Percentiles rank a stretch among this genome's conserved stretches.
Evolutionary conservation across 2,329 filamentous ascomycete genomes (phyloP).

Genomic region (Penicillium sp.): DNA sequence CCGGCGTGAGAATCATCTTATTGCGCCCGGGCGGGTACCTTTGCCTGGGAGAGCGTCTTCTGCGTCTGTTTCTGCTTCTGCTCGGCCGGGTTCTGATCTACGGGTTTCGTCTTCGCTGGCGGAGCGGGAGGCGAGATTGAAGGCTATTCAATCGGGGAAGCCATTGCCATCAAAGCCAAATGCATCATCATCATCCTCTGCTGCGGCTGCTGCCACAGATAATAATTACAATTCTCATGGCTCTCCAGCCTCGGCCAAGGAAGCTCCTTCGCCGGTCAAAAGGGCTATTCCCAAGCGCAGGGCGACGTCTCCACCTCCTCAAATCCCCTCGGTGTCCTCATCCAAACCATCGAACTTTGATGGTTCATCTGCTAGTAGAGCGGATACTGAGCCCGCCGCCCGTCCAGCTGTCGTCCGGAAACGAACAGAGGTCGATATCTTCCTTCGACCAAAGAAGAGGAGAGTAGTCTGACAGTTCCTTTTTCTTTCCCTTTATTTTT

Average conservation of each 20-base stretch:
- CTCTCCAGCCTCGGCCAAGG: background rate
- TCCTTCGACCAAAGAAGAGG: slow-evolving; percentile 41
- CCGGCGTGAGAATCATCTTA: slow-evolving; percentile 22
- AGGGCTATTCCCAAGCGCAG: slow-evolving; percentile 21
- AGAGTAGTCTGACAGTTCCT: background rate
- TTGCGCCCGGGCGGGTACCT: slow-evolving; percentile 29
- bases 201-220: slow-evolving; percentile 10
- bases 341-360: background rate
- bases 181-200: background rate
- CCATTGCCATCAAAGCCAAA: slow-evolving; percentile 13
- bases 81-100: background rate
- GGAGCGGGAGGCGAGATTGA: slow-evolving; percentile 26
- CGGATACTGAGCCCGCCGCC: slow-evolving; percentile 15
- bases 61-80: background rate
- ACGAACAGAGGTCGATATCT: slow-evolving; percentile 39
- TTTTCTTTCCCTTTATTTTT: background rate
- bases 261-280: slow-evolving; percentile 12
- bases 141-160: slow-evolving; percentile 37
- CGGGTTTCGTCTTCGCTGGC: slow-evolving; percentile 19
- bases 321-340: slow-evolving; percentile 5
- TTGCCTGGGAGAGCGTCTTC: background rate
- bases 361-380: background rate
- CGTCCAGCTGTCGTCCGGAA: slow-evolving; percentile 37
- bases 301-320: slow-evolving; percentile 20
- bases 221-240: slow-evolving; percentile 2